Evolutionary conservation across 2,329 filamentous ascomycete genomes (phyloP).

Genomic region (Fusarium coicis): DNA sequence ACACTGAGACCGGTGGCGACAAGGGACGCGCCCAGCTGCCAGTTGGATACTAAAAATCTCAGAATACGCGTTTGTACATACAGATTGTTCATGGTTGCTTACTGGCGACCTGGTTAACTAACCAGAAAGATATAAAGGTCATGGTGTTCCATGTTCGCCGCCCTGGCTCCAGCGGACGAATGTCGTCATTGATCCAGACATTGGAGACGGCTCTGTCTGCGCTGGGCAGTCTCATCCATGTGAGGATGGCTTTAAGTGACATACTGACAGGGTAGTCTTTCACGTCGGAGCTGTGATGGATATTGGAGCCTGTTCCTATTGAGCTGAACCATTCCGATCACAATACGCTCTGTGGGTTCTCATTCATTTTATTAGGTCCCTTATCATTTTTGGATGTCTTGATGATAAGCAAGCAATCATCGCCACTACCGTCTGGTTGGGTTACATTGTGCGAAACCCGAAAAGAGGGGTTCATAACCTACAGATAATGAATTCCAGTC

Average conservation of each 20-base stretch:
- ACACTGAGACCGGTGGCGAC: background rate
- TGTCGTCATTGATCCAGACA: background rate
- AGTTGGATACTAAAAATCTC: background rate
- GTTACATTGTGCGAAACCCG: background rate
- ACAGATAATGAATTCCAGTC: background rate
- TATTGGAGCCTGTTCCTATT: too few species aligned
- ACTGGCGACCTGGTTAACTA: background rate
- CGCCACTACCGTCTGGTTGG: background rate
- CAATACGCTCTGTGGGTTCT: accelerated
- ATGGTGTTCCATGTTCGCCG: background rate
- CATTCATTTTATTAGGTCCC: background rate
- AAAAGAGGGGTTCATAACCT: background rate
- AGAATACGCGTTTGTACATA: background rate
- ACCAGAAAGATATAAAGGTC: background rate
- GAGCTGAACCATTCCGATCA: accelerated
- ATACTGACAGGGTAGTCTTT: accelerated
- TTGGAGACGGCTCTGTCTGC: background rate
- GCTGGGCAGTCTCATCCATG: background rate
- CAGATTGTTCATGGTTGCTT: accelerated
- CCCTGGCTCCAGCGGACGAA: background rate
- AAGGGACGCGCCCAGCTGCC: background rate
- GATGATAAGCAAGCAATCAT: background rate
- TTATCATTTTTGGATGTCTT: background rate
- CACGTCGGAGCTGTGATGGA: background rate
- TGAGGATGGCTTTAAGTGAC: background rate